Conservation (phyloP, 441 rosid genomes). For the Erysimum pusillum region DNA sequence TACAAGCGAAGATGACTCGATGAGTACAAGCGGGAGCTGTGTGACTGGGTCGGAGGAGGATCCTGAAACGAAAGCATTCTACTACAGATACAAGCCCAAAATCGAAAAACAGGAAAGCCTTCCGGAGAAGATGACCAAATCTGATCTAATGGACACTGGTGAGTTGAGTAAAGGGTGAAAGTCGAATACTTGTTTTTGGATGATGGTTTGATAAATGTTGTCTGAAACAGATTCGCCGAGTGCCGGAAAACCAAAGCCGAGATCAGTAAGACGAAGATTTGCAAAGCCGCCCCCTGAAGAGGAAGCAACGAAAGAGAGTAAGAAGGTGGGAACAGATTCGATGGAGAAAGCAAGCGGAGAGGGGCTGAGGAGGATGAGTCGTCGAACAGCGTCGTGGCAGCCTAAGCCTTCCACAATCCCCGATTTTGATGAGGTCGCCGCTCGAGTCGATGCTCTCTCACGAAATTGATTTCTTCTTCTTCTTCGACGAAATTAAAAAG, state of each 20-base stretch:
- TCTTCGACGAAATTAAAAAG: too few relatives aligned
- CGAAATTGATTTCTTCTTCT: constrained; percentile 23
- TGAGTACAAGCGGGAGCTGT: constrained; percentile 52
- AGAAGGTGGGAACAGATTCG: constrained; percentile 40
- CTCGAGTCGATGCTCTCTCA: constrained; percentile 52
- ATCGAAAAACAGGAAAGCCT: constrained; percentile 49
- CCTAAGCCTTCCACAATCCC: constrained; percentile 46
- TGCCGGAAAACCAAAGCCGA: constrained; percentile 60
- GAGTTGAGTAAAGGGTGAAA: constrained; percentile 1
- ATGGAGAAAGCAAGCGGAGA: constrained; percentile 41
- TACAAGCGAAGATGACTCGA: constrained; percentile 53
- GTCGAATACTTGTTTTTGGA: background rate
- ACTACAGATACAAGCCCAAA: constrained; percentile 48
- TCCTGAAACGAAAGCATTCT: constrained; percentile 49
- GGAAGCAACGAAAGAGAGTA: constrained; percentile 33
- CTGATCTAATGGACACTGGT: constrained; percentile 30
- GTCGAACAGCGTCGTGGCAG: constrained; percentile 50
- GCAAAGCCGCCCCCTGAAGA: constrained; percentile 47
- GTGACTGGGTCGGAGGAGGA: constrained; percentile 55
- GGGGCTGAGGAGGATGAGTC: constrained; percentile 40
- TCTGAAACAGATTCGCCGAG: too few relatives aligned
- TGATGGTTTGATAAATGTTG: too few relatives aligned
- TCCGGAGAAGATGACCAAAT: constrained; percentile 38
- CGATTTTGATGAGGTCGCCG: constrained; percentile 61
- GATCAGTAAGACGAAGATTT: constrained; percentile 63